Base-by-base conservation (phyloP, 208 protist species). In the Trypanosoma scelopori region DNA sequence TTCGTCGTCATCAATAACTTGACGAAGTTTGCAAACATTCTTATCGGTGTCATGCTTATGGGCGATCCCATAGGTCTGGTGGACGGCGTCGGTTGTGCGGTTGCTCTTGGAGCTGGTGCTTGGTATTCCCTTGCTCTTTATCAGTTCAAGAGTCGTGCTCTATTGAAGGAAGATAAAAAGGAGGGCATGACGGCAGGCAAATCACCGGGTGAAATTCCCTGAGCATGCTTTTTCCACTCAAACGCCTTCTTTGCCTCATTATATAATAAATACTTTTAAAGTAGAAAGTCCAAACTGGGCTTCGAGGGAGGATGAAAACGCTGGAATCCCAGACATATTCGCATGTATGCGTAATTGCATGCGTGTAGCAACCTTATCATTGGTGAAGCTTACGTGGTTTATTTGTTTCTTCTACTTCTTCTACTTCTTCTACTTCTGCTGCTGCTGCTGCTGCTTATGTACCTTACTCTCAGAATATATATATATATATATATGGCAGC, bases 1-100 rank as follows among this genome's bases (percentile, higher is more conserved):
- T 77, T 80, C 43, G 50, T 80, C 12, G 74, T 74, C 3, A 55
- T 80, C 20, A 80, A 80, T 39, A 80, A 80, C 37, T 45, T 80
- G 43, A 73, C 70, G 15, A 80, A 80, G 56, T 67, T 80, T 41
- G 45, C 72, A 1, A 78, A 78, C 60, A 80, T 80, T 53, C n/a
- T 78, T 27, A 62, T 80, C 18, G 74, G 74, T 43, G 64, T 78
- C 48, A 46, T 80, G 11, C 62, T 78, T 27, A 23, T 77, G 57
- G 35, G 68, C 39, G 70, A 80, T 46, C 32, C 43, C 20, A 63
- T 73, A 41, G 57, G 69, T 3, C 35, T 46, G 7, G 22, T 68
- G 30, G 65, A 65, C 25, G 60, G 56, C 11, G 15, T n/a, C 9
- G 70, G 70, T 20, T 80, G 74, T 35, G 46, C 74, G 22, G 57